Conservation (phyloP, 371 early-diverging fungal genomes). For the Encephalitozoon intestinalis region DNA sequence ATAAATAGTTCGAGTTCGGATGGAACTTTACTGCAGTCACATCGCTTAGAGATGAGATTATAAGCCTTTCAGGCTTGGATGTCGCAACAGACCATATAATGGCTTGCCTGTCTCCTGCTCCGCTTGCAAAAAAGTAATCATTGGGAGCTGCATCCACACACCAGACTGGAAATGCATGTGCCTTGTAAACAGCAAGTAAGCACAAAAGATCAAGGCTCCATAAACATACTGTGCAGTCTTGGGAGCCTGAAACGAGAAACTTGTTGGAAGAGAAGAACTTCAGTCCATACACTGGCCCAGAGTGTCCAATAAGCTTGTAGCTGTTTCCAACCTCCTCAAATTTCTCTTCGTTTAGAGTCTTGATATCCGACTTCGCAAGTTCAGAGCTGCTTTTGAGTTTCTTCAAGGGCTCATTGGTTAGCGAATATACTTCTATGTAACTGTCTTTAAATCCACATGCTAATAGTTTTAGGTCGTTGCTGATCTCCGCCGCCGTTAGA, state of each 20-base stretch:
- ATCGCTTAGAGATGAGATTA: conserved; percentile 90
- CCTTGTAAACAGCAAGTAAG: conserved; percentile 81
- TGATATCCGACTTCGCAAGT: conserved; percentile 52
- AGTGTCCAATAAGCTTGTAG: conserved; percentile 74
- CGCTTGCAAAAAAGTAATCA: conserved; percentile 89
- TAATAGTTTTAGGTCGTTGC: conserved; percentile 51
- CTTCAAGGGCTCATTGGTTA: conserved; percentile 56
- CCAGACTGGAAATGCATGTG: conserved; percentile 96
- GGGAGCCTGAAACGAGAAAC: conserved; percentile 79
- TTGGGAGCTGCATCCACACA: conserved; percentile 75
- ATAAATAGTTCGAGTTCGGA: conserved; percentile 88
- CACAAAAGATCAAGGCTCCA: conserved; percentile 82
- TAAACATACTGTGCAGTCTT: conserved; percentile 84
- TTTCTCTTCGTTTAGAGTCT: conserved; percentile 51
- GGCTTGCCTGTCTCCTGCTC: conserved; percentile 85
- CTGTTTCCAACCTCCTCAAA: conserved; percentile 58
- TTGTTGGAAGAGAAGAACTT: conserved; percentile 77
- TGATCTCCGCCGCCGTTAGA: conserved; percentile 57
- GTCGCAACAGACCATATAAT: conserved; percentile 89
- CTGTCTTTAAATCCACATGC: conserved; percentile 60
- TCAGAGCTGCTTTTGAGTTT: conserved; percentile 55
- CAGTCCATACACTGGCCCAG: conserved; percentile 82
- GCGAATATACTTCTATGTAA: conserved; percentile 59
- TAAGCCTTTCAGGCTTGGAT: conserved; percentile 82
- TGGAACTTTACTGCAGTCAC: conserved; percentile 88